Evolutionary conservation across 2,329 filamentous ascomycete species (phyloP).

Genomic region (Penicillium crustosum): DNA sequence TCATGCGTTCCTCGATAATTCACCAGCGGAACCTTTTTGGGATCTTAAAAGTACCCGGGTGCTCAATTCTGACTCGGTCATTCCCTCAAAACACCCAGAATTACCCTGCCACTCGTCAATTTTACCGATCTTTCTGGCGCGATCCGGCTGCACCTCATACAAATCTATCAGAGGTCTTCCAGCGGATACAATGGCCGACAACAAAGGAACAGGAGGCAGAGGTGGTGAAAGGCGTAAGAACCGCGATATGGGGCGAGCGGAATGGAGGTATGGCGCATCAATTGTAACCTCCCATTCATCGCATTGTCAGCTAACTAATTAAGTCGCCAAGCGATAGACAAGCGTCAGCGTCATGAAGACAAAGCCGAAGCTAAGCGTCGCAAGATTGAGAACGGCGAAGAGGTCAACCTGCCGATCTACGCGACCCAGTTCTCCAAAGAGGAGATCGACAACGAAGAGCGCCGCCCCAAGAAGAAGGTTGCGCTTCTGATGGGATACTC

Average conservation of each 20-base stretch:
- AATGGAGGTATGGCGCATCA: constrained; percentile 58
- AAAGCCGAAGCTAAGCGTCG: constrained; percentile 57
- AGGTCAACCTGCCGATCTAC: constrained; percentile 50
- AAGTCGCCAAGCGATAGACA: constrained; percentile 54
- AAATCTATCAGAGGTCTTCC: constrained; percentile 21
- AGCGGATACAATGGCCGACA: constrained; percentile 35
- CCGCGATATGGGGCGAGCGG: constrained; percentile 64
- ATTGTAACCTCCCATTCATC: constrained; percentile 4
- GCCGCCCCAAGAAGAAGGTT: constrained; percentile 92
- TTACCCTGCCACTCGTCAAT: not conserved
- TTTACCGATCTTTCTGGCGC: constrained; percentile 1
- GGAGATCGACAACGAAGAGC: constrained; percentile 83
- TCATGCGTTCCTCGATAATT: constrained; percentile 19
- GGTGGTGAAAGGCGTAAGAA: constrained; percentile 56
- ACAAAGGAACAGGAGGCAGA: constrained; percentile 34
- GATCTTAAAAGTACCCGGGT: constrained; percentile 1
- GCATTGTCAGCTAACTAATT: constrained; percentile 47
- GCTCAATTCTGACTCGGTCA: not conserved
- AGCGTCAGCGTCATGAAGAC: constrained; percentile 52
- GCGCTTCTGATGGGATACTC: constrained; percentile 95
- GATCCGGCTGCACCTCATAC: constrained; percentile 8
- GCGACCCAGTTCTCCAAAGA: constrained; percentile 66
- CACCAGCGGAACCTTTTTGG: constrained; percentile 20
- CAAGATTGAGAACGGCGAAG: constrained; percentile 51
- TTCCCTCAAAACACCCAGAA: not conserved